Conservation (phyloP, 371 early-diverging fungal genomes). For the Mucor velutinosus region DNA sequence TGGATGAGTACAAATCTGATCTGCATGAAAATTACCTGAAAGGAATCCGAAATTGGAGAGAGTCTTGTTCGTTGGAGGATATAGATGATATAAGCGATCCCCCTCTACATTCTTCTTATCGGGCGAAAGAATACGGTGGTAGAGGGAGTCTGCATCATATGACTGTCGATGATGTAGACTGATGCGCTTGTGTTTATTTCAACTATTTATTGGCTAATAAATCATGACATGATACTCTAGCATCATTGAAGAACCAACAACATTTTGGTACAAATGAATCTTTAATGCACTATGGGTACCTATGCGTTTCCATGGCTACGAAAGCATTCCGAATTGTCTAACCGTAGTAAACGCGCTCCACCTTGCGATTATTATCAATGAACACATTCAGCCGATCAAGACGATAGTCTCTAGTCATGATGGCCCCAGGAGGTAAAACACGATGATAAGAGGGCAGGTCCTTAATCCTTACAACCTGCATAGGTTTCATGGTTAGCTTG, state of each 20-base stretch:
- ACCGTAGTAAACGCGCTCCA: constrained; percentile 29
- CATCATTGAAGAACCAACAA: no score
- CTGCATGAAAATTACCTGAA: constrained; percentile 47
- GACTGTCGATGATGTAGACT: background rate
- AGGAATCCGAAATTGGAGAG: constrained; percentile 43
- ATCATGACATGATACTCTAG: no score
- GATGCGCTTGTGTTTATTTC: background rate
- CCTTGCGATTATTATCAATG: constrained; percentile 25
- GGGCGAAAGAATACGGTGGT: background rate
- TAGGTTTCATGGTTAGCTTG: background rate
- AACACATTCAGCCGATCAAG: constrained; percentile 42
- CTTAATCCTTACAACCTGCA: constrained; percentile 15
- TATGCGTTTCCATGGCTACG: no score
- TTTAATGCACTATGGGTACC: no score
- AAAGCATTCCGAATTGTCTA: constrained; percentile 13
- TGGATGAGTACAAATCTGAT: constrained; percentile 45
- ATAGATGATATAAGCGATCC: background rate
- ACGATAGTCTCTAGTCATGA: constrained; percentile 40
- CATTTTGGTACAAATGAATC: no score
- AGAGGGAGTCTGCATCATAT: background rate
- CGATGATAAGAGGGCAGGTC: constrained; percentile 38
- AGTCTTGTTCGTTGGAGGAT: constrained; percentile 5
- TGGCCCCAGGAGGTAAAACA: constrained; percentile 21
- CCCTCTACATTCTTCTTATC: background rate
- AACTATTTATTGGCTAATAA: no score